Percentiles rank a stretch among this genome's conserved stretches.
Evolutionary conservation across 805 yeast species (phyloP).

Genomic region (Saturnispora dispora): DNA sequence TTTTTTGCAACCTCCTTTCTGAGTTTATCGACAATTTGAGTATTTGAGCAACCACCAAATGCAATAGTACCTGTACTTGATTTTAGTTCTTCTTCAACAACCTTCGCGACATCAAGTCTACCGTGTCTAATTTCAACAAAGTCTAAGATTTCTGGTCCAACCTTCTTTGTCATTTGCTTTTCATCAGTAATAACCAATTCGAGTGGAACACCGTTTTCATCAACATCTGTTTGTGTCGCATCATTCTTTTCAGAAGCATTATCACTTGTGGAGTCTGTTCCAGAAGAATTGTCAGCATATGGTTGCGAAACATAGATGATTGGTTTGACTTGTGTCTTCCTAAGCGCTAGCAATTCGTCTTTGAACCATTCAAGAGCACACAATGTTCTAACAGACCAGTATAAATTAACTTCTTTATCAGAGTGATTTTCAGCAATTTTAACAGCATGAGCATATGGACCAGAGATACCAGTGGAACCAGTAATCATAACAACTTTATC

Average conservation of each 20-base stretch:
- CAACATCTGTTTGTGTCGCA: not conserved
- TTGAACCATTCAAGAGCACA: slow-evolving; percentile 43
- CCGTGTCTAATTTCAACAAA: slow-evolving; percentile 37
- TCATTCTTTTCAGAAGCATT: slow-evolving; percentile 3
- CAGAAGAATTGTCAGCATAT: slow-evolving; percentile 7
- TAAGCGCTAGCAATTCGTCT: slow-evolving; percentile 32
- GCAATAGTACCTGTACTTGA: slow-evolving; percentile 34
- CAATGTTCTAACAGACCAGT: slow-evolving; percentile 56
- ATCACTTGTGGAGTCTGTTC: slow-evolving; percentile 4
- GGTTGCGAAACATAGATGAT: slow-evolving; percentile 36
- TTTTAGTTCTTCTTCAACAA: slow-evolving; percentile 31
- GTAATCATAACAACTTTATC: slow-evolving; percentile 52
- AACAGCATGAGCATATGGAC: slow-evolving; percentile 36
- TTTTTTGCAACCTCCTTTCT: slow-evolving; percentile 20
- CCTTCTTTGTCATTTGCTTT: slow-evolving; percentile 7
- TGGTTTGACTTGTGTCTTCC: slow-evolving; percentile 28
- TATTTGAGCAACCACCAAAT: slow-evolving; percentile 42
- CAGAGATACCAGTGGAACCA: slow-evolving; percentile 73
- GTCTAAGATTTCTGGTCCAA: slow-evolving; percentile 21
- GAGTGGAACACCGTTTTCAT: not conserved
- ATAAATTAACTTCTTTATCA: slow-evolving; percentile 34
- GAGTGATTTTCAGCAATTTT: slow-evolving; percentile 25
- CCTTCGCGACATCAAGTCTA: slow-evolving; percentile 31
- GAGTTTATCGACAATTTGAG: slow-evolving; percentile 29
- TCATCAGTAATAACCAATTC: slow-evolving; percentile 6